Evolutionary conservation across 169 alveolate species (phyloP), one percentile per base, ranked within the genome.

Genomic region (Babesia sp.): DNA sequence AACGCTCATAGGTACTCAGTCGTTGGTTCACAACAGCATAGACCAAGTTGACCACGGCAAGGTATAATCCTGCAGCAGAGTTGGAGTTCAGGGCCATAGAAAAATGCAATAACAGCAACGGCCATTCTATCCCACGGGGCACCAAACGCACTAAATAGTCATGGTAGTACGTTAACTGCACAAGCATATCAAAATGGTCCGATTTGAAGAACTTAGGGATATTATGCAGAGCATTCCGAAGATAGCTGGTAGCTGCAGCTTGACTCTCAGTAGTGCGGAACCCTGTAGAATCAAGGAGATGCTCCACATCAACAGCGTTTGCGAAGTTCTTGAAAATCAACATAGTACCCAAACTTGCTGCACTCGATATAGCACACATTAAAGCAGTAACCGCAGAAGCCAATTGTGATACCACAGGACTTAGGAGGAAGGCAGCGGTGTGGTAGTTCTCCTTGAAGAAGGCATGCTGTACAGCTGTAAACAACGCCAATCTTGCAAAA

Each of bases 1-100:
- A 69, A 55, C 72, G 54, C 45, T 70, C 87, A 56, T 48, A 34
- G 31, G 33, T 53, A 54, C 71, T 55, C 59, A 79, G 48, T 8
- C 59, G 39, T 16, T 70, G 67, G 58, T 61, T 72, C 16, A 79
- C 34, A 24, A 34, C 71, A 26, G 51, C 24, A 45, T 33, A 63
- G 16, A 70, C 26, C 51, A 48, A 34, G 41, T 79, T 64, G 26
- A 71, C 44, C 50, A 41, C 14, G 2, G 77, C 55, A 6, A 79
- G 57, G 71, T 79, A 79, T 12, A 79, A 22, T 18, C 87, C 87
- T 18, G 83, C 77, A 2, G 83, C 87, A 45, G 81, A 66, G 83
- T 79, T 79, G 28, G 87, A 8, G 78, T 79, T 36, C 54, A 79
- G 51, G 5, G 87, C 82, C 66, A 79, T 39, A 22, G 84, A n/a